Evolutionary conservation across 768 basidiomycete genomes (phyloP), one percentile per base, ranked within the genome.

Genomic region (Mycena vulgaris): DNA sequence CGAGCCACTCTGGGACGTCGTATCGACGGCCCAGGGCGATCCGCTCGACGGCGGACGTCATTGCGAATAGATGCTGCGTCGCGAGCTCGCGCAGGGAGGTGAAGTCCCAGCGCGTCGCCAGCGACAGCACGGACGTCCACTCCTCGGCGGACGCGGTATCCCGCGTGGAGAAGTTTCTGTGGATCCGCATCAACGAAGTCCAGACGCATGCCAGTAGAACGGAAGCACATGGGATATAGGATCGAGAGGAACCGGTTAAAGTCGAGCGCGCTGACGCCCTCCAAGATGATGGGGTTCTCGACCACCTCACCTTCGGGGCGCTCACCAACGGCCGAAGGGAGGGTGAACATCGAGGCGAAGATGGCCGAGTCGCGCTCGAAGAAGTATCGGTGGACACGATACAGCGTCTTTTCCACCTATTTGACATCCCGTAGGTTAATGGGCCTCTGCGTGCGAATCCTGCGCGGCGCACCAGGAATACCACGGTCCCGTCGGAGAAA

Each of bases 171-270:
- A 75, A 75, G 39, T 71, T 49, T 35, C 74, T 75, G 53, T 69
- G 58, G 9, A 42, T 2, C 23, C 17, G 6, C 11, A 21, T 48
- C 21, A n/a, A 35, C 33, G 33, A 13, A 35, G 13, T 35, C 33
- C 7, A 9, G n/a, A 4, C 14, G 40, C 40, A 19, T 13, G 40
- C 40, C 5, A 19, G 40, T 19, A 17, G 40, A 40, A 5, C 9
- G 11, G 23, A 80, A 84, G 62, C 69, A 89, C 88, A 81, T 78
- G 39, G 87, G 86, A 69, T 89, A 90, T 40, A 90, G 83, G 1
- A 89, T 79, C 78, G 84, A 83, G 2, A 90, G 82, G 59, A 89
- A 83, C 9, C 84, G 82, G 55, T 84, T 81, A 70, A 90, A 90
- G 67, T 88, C 88, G 45, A 80, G 76, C 9, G 81, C 76, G 42